Base-by-base conservation (phyloP, 371 early-diverging fungal genomes). In the Saksenaea vasiformis region DNA sequence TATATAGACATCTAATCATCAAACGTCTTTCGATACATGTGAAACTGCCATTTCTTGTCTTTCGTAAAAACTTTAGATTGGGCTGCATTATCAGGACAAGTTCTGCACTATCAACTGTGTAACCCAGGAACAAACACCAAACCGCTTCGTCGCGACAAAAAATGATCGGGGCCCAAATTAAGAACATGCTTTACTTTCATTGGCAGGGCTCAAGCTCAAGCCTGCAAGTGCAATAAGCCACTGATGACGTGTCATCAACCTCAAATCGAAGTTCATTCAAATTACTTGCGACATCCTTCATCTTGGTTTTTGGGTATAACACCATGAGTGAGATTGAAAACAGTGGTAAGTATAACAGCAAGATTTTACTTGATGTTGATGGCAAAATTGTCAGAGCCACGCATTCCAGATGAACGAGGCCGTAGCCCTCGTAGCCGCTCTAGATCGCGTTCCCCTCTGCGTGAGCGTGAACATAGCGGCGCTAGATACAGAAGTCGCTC, bases 401-500 rank as follows among this genome's bases (percentile, higher is more conserved):
- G 77, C 51, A 66, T 73, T 51, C 65, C 77, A 59, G 77, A 77
- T 63, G 82, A 78, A 35, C 70, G 82, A 65, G 69, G 76, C 8
- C 73, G 82, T 36, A 75, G 75, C 61, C 78, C 79, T 41, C 74
- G 73, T 56, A 74, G 78, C 61, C 76, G 78, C 39, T 76, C 79
- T 28, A 63, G 82, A 61, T 82, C 82, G 51, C 79, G 79, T 31
- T 82, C 82, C 34, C 82, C 79, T 61, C 60, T 69, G 26, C 78
- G 74, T 65, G 77, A 73, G 26, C 78, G 74, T 65, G 77, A 73
- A 31, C 75, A 71, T 39, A 71, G 74, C 35, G 78, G 76, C 35
- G 75, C 75, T 60, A 66, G 82, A 73, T 77, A 78, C 54, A 72
- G 82, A 71, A 81, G 82, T 55, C 82, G 82, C 54, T 82, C 82